These are phyloP conservation scores for Phyllosticta citribraziliensis DNA, from an alignment of 2,329 filamentous ascomycete genomes.

Conservation along the genomic window DNA sequence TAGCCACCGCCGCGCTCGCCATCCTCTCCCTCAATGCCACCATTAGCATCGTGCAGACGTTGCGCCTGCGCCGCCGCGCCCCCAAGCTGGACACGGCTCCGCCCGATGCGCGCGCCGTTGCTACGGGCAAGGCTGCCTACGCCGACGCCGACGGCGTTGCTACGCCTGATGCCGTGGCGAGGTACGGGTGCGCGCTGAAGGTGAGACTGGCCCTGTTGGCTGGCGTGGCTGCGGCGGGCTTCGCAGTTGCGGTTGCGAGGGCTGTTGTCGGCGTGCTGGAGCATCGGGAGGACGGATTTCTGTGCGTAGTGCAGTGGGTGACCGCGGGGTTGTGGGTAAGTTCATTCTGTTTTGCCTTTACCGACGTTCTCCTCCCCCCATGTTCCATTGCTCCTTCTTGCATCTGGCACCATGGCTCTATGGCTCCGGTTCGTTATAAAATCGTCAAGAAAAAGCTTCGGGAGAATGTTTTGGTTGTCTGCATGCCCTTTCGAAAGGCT, in stretches of 20 bases:
- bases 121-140: neutral
- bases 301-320: neutral
- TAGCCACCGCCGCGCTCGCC: neutral
- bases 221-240: neutral
- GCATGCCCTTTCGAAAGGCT: too few species aligned
- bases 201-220: neutral
- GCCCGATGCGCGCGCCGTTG: neutral
- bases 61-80: slow-evolving; percentile 2
- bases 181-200: neutral
- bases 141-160: slow-evolving; percentile 5
- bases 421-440: too few species aligned
- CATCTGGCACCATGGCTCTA: too few species aligned
- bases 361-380: neutral
- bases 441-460: too few species aligned
- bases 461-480: too few species aligned
- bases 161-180: neutral
- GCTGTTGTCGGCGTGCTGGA: neutral
- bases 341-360: neutral
- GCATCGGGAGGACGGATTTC: neutral
- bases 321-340: neutral
- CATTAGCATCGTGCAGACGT: slow-evolving; percentile 1
- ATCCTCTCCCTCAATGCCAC: slow-evolving; percentile 1
- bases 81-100: neutral
- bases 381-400: neutral
- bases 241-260: neutral